A percentile compares a stretch with the other conserved stretches of the same genome.
These are phyloP conservation scores for Arthrobotrys iridis DNA, from an alignment of 2,329 filamentous ascomycete genomes.

Conservation along the genomic window DNA sequence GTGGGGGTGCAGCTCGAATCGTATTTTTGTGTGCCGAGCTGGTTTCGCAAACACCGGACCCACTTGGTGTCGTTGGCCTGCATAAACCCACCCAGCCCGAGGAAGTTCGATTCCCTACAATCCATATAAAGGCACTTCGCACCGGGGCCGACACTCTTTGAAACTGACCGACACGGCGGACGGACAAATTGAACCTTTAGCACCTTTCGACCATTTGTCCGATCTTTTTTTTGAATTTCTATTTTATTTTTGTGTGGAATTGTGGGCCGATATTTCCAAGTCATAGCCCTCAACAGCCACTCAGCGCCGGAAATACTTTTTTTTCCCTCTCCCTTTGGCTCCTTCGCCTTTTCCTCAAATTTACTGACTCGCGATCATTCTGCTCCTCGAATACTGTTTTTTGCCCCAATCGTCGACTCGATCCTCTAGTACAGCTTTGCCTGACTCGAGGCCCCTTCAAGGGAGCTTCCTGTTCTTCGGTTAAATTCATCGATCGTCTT, in stretches of 20 bases:
- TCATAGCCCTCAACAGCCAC: conserved; percentile 7
- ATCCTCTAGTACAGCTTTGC: conserved; percentile 11
- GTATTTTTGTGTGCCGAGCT: not conserved
- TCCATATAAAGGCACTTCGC: conserved; percentile 40
- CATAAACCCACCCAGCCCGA: conserved; percentile 20
- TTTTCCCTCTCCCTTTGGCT: not conserved
- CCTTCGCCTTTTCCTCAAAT: not conserved
- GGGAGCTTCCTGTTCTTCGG: conserved; percentile 50
- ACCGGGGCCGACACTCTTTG: conserved; percentile 30
- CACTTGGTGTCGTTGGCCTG: conserved; percentile 48
- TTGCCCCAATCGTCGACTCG: conserved; percentile 3
- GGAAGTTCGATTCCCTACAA: conserved; percentile 16
- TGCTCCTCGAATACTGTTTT: not conserved
- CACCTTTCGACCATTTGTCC: conserved; percentile 38
- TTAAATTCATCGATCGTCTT: conserved; percentile 39
- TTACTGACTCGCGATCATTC: conserved; percentile 10
- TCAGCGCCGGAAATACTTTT: not conserved
- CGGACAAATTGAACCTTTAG: conserved; percentile 46
- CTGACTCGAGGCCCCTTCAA: conserved; percentile 32
- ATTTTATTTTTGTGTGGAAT: too few relatives aligned
- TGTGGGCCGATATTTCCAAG: conserved; percentile 3
- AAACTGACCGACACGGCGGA: conserved; percentile 26
- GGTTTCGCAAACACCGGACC: conserved; percentile 29
- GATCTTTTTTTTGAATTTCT: conserved; percentile 26
- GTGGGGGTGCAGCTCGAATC: conserved; percentile 28